Conservation (phyloP, 495 filamentous ascomycete genomes). For the Wilcoxina mikolae region DNA sequence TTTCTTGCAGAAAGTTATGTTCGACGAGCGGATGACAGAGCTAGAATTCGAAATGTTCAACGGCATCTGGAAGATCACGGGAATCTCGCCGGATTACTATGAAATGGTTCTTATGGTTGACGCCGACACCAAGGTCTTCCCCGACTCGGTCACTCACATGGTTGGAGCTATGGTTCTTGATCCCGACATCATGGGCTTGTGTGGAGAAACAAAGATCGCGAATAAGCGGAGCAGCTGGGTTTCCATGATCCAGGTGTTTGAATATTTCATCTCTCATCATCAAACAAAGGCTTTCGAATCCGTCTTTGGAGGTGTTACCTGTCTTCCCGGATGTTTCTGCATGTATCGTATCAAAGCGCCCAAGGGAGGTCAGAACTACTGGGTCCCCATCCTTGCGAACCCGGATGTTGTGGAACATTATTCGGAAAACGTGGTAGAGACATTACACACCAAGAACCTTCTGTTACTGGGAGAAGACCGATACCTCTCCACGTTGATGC, state of each 20-base stretch:
- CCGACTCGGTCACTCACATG: conserved; percentile 97
- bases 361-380: conserved; percentile 97
- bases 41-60: conserved; percentile 99
- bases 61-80: conserved; percentile 94
- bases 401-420: conserved; percentile 98
- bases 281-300: conserved; percentile 94
- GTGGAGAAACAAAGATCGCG: conserved; percentile 98
- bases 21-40: conserved; percentile 99
- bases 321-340: conserved; percentile 97
- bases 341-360: conserved; percentile 99
- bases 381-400: conserved; percentile 97
- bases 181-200: conserved; percentile 97
- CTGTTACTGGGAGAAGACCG: conserved; percentile 92
- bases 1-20: conserved; percentile 99
- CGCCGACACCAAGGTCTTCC: conserved; percentile 97
- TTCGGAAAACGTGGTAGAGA: conserved; percentile 98
- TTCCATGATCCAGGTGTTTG: conserved; percentile 98
- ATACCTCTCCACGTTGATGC: conserved; percentile 91
- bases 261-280: conserved; percentile 99
- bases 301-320: conserved; percentile 97
- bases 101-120: conserved; percentile 97
- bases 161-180: conserved; percentile 98
- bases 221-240: conserved; percentile 95
- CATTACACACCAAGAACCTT: conserved; percentile 95
- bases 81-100: conserved; percentile 94